Evolutionary conservation across 495 filamentous ascomycete genomes (phyloP), one percentile per base, ranked within the genome.

Genomic region (Antarctomyces pellizariae): DNA sequence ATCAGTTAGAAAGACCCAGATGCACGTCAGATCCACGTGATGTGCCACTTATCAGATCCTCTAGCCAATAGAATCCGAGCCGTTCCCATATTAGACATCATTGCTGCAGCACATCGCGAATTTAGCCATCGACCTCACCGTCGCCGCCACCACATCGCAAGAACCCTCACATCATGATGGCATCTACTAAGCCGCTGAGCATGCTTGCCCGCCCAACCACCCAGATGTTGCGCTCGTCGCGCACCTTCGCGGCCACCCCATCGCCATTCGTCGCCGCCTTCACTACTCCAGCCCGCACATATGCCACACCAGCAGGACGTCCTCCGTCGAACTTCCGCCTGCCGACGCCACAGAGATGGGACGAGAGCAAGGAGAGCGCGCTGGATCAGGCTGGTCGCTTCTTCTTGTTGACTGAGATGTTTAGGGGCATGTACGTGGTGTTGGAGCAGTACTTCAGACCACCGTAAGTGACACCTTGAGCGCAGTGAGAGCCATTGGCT

Each of bases 361-460:
- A 84, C 28, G 54, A 78, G 36, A 53, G 64, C 30, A 49, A 61
- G 20, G 75, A 86, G 44, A 64, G 62, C 22, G 62, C 70, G 3
- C 47, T 86, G 22, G 75, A 89, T 48, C 74, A 72, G 51, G 70
- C 75, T n/a, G 76, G 71, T 26, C 75, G 76, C 44, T 92, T 80
- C 57, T 92, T 95, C 51, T 63, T 95, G 35, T 46, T 95, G 60
- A 73, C 75, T 4, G 86, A 97, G 61, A 86, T 97, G 70, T 52
- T 77, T 46, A 67, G 86, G 41, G 86, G 86, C 48, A 93, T 97
- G 89, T 95, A 91, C 44, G 75, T 95, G 28, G 71, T 86, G 48
- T 44, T 97, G 49, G 86, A 97, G 65, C 84, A 97, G 56, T 97
- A 73, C 64, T 97, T 97, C 60, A 56, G 86, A 46, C 75, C 86